Evolutionary conservation across 495 filamentous ascomycete species (phyloP), one percentile per base, ranked within the genome.

Genomic region (Penicillium arizonense): DNA sequence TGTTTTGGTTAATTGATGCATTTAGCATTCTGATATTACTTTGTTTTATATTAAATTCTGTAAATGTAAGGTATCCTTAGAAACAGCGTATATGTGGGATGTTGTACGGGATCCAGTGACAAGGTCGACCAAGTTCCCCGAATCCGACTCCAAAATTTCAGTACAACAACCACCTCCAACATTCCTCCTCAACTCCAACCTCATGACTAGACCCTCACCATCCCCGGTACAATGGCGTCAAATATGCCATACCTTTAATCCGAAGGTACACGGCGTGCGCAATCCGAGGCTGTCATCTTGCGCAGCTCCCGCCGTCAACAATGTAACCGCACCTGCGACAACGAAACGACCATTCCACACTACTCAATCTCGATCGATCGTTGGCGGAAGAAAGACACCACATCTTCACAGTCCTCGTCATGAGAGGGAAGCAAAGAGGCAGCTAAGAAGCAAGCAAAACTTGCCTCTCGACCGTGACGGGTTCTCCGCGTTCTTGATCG

Each of bases 1-100:
- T 64, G 40, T 44, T 59, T 64, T 63, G 57, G 43, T 64, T 62
- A 67, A 62, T 64, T 62, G 58, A 62, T 57, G 59, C 63, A 63
- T 65, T 63, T 52, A 63, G 61, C 58, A 62, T 63, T 23, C 52
- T 49, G 28, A 35, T 35, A 46, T 23, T 39, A 9, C 2, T 53
- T 26, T 26, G 11, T 56, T 47, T 0, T 26, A 13, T 40, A 11
- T 14, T 13, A 28, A 20, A 16, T 16, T 35, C 26, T 18, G 44
- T 42, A 26, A 33, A 20, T 16, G 20, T 28, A 46, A 28, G 33
- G 9, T 24, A 35, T 40, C 14, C 14, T 4, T 24, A 24, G 23
- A 24, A 24, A 24, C 23, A 24, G 23, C 23, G 23, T 50, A 14
- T n/a, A 40, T 50, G 12, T 14, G 16, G 10, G 21, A 35, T 23